Conservation (phyloP, 177 flowering plant genomes). For the Vitis hybrid region DNA sequence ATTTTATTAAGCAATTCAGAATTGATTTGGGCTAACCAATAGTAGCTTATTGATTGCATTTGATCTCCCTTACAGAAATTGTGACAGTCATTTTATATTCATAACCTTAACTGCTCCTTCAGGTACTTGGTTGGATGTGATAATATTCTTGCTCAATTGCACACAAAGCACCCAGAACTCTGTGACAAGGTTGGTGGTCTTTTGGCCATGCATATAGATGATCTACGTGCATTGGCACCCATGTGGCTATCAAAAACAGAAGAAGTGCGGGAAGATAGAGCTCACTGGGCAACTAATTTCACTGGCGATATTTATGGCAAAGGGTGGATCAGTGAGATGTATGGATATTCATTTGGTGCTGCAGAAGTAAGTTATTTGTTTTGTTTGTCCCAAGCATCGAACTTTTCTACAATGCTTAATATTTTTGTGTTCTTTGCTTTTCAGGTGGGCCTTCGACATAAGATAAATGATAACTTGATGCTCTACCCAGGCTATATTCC, state of each 20-base stretch:
- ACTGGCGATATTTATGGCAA: constrained; percentile 92
- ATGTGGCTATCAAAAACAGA: constrained; percentile 98
- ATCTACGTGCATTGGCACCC: constrained; percentile 89
- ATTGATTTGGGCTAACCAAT: not conserved
- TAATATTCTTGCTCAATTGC: constrained; percentile 79
- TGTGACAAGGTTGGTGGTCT: constrained; percentile 99
- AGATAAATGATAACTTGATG: constrained; percentile 90
- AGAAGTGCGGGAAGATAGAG: constrained; percentile 90
- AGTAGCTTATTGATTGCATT: not conserved
- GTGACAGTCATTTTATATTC: not conserved
- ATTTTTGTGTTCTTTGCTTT: constrained; percentile 17
- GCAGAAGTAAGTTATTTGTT: constrained; percentile 70
- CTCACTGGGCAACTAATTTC: constrained; percentile 91
- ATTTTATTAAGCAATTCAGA: not conserved
- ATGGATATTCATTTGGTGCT: constrained; percentile 99
- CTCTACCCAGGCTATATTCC: constrained; percentile 95
- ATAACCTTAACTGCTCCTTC: constrained; percentile 13
- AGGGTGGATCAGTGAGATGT: constrained; percentile 99
- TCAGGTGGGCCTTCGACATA: constrained; percentile 96
- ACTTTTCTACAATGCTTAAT: not conserved
- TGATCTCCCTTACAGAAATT: not conserved
- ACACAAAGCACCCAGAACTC: constrained; percentile 85
- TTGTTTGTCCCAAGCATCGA: constrained; percentile 2
- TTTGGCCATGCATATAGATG: constrained; percentile 94
- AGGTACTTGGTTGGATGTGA: constrained; percentile 97